Evolutionary conservation across 257 asterid genomes (phyloP).

Genomic region (Nicotiana tabacum): DNA sequence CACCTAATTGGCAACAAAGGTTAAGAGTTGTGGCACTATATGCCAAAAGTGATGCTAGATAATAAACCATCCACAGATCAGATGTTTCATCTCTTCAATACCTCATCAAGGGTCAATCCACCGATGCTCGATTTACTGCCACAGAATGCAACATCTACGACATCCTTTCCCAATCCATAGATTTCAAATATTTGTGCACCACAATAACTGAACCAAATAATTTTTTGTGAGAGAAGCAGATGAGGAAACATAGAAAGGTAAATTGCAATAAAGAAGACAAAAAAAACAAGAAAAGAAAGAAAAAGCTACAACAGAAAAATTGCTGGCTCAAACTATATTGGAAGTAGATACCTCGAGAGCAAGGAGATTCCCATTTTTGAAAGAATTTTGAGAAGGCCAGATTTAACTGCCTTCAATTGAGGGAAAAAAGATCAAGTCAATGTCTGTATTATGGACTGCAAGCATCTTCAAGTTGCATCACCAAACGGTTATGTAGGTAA

Average conservation of each 20-base stretch:
- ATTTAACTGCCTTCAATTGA: constrained; percentile 65
- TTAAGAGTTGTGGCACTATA: not conserved
- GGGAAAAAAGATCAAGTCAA: constrained; percentile 6
- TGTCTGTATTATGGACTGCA: not conserved
- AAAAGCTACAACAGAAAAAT: not conserved
- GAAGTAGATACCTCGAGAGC: constrained; percentile 71
- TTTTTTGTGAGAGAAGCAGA: constrained; percentile 21
- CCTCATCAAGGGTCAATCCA: constrained; percentile 98
- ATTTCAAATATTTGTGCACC: constrained; percentile 99
- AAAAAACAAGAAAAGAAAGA: constrained; percentile 14
- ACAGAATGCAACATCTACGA: constrained; percentile 74
- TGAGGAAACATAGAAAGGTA: constrained; percentile 10
- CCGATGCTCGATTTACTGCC: constrained; percentile 93
- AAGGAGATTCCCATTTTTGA: constrained; percentile 98
- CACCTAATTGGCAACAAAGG: not conserved
- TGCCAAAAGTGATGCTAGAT: not conserved
- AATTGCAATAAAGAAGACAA: constrained; percentile 4
- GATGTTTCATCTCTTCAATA: constrained; percentile 24
- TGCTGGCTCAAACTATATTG: not conserved
- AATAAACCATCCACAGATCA: not conserved
- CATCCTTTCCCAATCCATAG: constrained; percentile 87
- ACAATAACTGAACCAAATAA: constrained; percentile 60
- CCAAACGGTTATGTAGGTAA: not conserved
- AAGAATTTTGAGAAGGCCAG: constrained; percentile 90
- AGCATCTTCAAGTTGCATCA: constrained; percentile 1